phyloP scores from a whole-genome alignment of 1,284 basidiomycete genomes.

The Tremellales sp. region DNA sequence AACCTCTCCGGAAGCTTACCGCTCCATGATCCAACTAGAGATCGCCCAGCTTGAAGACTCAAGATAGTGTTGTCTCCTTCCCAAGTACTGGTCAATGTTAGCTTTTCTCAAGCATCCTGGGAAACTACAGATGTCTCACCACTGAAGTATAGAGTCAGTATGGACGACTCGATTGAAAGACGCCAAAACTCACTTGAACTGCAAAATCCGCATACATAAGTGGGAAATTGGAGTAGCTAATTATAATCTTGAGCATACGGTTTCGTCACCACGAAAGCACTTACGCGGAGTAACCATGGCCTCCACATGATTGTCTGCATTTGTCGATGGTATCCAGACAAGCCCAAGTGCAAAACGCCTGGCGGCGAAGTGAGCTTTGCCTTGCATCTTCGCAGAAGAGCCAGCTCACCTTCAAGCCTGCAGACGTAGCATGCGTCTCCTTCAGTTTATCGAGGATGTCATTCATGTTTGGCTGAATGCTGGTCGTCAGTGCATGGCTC shows the following conservation, averaged over 20 bases:
- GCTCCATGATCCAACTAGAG: slow-evolving; percentile 53
- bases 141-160: slow-evolving; percentile 4
- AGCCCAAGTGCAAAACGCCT: slow-evolving; percentile 58
- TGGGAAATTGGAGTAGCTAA: slow-evolving; percentile 54
- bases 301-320: slow-evolving; percentile 56
- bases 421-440: slow-evolving; percentile 57
- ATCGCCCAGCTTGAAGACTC: slow-evolving; percentile 54
- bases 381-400: neutral
- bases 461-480: slow-evolving; percentile 37
- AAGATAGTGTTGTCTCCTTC: slow-evolving; percentile 58
- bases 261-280: neutral
- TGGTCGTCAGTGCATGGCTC: slow-evolving; percentile 10
- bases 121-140: slow-evolving; percentile 1
- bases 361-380: neutral
- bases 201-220: slow-evolving; percentile 56
- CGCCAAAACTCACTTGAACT: slow-evolving; percentile 49
- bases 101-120: neutral
- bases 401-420: slow-evolving; percentile 51
- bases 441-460: slow-evolving; percentile 54
- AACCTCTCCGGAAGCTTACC: slow-evolving; percentile 24
- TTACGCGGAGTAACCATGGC: slow-evolving; percentile 56
- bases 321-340: slow-evolving; percentile 57
- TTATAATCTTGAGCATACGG: slow-evolving; percentile 1
- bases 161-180: neutral
- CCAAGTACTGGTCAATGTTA: slow-evolving; percentile 46